Percentiles rank a stretch among this genome's conserved stretches.
phyloP scores from a whole-genome alignment of 176 grass and related monocot species.

The Zoysia pacifica region DNA sequence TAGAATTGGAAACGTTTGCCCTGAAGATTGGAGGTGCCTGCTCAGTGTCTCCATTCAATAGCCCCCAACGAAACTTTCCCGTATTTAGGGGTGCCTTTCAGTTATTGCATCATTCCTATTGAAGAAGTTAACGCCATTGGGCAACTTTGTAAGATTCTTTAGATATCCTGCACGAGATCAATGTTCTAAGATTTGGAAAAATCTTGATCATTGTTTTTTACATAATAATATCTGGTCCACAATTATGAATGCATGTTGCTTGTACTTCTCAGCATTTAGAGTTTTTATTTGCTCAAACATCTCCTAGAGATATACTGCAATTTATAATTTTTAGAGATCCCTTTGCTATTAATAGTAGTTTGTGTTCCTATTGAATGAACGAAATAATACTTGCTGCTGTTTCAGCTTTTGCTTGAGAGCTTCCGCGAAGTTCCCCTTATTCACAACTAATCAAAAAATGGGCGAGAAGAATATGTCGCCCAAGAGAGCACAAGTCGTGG shows the following conservation, averaged over 20 bases:
- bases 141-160: neutral
- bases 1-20: neutral
- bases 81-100: neutral
- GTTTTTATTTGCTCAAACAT: conserved; percentile 5
- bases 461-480: conserved; percentile 43
- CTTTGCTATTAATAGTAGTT: neutral
- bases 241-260: conserved; percentile 8
- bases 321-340: neutral
- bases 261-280: neutral
- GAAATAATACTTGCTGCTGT: conserved; percentile 12
- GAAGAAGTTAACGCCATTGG: neutral
- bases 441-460: conserved; percentile 18
- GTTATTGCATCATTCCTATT: neutral
- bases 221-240: neutral
- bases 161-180: neutral
- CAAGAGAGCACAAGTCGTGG: conserved; percentile 27
- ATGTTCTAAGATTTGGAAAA: conserved; percentile 1
- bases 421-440: conserved; percentile 17
- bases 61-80: neutral
- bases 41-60: neutral
- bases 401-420: conserved; percentile 31
- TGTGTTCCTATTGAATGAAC: conserved; percentile 7
- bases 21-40: neutral
- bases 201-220: neutral
- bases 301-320: neutral